phyloP scores from a whole-genome alignment of 2,329 filamentous ascomycete species.

The Pyrenophora graminea region DNA sequence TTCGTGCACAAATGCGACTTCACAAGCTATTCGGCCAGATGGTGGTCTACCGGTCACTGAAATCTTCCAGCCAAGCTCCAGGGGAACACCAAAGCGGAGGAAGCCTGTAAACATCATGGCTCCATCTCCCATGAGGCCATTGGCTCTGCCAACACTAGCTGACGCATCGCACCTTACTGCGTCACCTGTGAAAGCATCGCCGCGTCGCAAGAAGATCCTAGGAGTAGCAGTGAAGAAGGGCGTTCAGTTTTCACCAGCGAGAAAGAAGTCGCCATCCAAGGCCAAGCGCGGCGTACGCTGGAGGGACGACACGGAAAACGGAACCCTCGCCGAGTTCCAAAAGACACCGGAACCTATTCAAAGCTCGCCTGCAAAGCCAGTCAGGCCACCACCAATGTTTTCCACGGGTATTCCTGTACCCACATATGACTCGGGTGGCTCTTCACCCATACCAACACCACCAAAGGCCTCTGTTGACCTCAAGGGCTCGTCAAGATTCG shows the following conservation, averaged over 20 bases:
- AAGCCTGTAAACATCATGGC: slow-evolving; percentile 55
- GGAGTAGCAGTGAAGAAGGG: slow-evolving; percentile 67
- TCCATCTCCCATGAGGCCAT: slow-evolving; percentile 53
- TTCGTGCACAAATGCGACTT: slow-evolving; percentile 72
- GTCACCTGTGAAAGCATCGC: slow-evolving; percentile 76
- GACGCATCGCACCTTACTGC: slow-evolving; percentile 49
- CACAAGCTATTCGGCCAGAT: slow-evolving; percentile 89
- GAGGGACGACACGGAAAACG: slow-evolving; percentile 88
- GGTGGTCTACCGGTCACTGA: slow-evolving; percentile 67
- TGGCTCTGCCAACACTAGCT: slow-evolving; percentile 35
- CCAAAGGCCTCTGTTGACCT: slow-evolving; percentile 64
- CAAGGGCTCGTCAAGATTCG: slow-evolving; percentile 73
- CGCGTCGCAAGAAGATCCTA: slow-evolving; percentile 70
- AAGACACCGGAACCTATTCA: slow-evolving; percentile 78
- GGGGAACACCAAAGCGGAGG: slow-evolving; percentile 76
- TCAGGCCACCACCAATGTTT: slow-evolving; percentile 59
- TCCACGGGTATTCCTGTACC: slow-evolving; percentile 39
- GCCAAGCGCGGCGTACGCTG: slow-evolving; percentile 81
- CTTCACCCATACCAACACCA: slow-evolving; percentile 61
- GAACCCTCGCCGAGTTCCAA: slow-evolving; percentile 85
- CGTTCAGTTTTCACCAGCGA: slow-evolving; percentile 78
- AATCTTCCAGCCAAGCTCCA: slow-evolving; percentile 69
- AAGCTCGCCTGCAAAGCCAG: slow-evolving; percentile 61
- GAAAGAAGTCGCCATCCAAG: slow-evolving; percentile 69
- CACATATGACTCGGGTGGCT: slow-evolving; percentile 46